phyloP scores from a whole-genome alignment of 1,139 yeast genomes.

The Suhomyces choctaworum region DNA sequence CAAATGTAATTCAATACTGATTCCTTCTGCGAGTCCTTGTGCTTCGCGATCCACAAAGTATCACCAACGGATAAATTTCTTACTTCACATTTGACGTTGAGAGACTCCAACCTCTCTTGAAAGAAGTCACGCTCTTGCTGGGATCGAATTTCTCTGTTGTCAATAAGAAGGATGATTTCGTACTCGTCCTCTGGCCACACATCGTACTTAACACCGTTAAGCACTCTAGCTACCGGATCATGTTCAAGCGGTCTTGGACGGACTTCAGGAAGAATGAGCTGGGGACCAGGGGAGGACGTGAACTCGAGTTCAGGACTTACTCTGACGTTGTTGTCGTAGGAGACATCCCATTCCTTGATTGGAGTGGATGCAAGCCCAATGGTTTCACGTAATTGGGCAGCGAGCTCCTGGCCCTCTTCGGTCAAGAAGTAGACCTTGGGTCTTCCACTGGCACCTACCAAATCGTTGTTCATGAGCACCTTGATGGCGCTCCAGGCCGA shows the following conservation, averaged over 20 bases:
- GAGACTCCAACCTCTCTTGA: constrained; percentile 48
- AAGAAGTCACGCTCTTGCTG: constrained; percentile 65
- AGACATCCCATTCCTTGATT: constrained; percentile 12
- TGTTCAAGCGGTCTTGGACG: constrained; percentile 15
- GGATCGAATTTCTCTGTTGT: constrained; percentile 77
- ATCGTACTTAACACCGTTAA: constrained; percentile 31
- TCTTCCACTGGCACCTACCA: constrained; percentile 59
- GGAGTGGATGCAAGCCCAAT: constrained; percentile 40
- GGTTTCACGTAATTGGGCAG: constrained; percentile 53
- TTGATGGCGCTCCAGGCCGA: constrained; percentile 81
- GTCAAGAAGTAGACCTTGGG: constrained; percentile 67
- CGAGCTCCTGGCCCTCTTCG: constrained; percentile 69
- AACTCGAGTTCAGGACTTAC: constrained; percentile 5
- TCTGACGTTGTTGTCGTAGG: constrained; percentile 3
- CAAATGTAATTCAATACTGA: constrained; percentile 77
- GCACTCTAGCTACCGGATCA: constrained; percentile 25
- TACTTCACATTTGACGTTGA: constrained; percentile 55
- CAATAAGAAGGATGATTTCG: constrained; percentile 65
- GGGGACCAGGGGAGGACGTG: constrained; percentile 2
- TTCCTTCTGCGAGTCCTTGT: constrained; percentile 55
- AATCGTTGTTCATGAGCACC: constrained; percentile 59
- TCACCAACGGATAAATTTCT: constrained; percentile 79
- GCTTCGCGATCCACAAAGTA: constrained; percentile 81
- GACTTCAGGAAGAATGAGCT: constrained; percentile 1
- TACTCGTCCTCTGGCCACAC: constrained; percentile 46